Evolutionary conservation across 352 stramenopile species (phyloP).

Genomic region (Phytophthora idaei): DNA sequence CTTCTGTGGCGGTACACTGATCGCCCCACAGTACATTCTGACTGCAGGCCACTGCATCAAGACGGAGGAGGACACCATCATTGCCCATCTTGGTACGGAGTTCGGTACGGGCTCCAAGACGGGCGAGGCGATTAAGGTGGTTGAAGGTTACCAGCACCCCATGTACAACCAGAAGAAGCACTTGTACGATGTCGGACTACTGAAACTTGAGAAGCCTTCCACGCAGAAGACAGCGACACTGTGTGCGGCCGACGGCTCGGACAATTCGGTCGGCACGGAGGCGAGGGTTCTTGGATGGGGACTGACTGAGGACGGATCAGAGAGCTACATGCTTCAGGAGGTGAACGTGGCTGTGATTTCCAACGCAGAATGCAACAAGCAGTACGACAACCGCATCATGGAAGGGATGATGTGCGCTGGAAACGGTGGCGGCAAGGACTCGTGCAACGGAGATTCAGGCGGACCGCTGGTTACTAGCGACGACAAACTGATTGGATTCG

Average conservation of each 20-base stretch:
- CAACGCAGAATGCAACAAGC: conserved; percentile 57
- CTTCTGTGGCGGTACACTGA: conserved; percentile 67
- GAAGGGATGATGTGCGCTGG: conserved; percentile 67
- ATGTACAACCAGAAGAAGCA: conserved; percentile 34
- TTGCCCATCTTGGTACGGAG: conserved; percentile 35
- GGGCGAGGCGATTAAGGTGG: conserved; percentile 31
- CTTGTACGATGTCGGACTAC: conserved; percentile 33
- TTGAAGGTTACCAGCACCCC: conserved; percentile 26
- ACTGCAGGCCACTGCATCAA: conserved; percentile 77
- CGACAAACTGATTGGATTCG: conserved; percentile 56
- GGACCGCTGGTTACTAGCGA: conserved; percentile 52
- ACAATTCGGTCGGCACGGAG: conserved; percentile 51
- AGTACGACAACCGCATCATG: conserved; percentile 60
- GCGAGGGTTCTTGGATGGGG: conserved; percentile 62
- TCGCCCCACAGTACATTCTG: conserved; percentile 61
- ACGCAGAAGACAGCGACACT: conserved; percentile 40
- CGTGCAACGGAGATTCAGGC: conserved; percentile 70
- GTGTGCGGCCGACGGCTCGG: conserved; percentile 44
- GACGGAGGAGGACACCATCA: conserved; percentile 38
- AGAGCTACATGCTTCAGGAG: conserved; percentile 42
- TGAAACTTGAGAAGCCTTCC: conserved; percentile 32
- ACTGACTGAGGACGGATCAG: conserved; percentile 40
- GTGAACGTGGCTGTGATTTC: conserved; percentile 60
- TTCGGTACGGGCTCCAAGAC: conserved; percentile 16
- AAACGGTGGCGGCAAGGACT: conserved; percentile 49